phyloP scores from a whole-genome alignment of 1,284 basidiomycete genomes.

The Cryptococcus wingfieldii region DNA sequence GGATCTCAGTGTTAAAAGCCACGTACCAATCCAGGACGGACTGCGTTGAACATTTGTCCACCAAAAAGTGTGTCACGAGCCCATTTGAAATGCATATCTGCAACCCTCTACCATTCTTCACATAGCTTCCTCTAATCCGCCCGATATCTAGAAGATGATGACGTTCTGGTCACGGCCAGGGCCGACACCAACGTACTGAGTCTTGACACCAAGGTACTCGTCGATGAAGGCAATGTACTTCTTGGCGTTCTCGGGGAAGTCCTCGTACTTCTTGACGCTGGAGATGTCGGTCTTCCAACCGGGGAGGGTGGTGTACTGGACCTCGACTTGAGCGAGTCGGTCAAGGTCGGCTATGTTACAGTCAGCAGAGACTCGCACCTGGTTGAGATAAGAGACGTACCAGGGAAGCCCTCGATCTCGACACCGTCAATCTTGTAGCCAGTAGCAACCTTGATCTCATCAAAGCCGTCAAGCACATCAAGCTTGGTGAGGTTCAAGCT shows the following conservation, averaged over 20 bases:
- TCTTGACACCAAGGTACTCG: conserved; percentile 66
- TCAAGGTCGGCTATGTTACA: conserved; percentile 70
- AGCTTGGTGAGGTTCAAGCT: conserved; percentile 92
- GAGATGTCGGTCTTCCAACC: conserved; percentile 88
- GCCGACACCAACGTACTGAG: conserved; percentile 57
- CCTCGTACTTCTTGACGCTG: conserved; percentile 62
- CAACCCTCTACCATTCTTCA: no score
- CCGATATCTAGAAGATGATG: conserved; percentile 21
- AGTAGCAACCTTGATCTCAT: conserved; percentile 84
- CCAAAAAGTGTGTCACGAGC: background rate
- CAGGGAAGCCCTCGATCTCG: conserved; percentile 81
- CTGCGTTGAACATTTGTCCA: no score
- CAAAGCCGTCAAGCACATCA: conserved; percentile 80
- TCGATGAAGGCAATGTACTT: conserved; percentile 89
- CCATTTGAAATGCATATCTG: no score
- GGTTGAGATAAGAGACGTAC: conserved; percentile 51
- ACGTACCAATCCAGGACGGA: no score
- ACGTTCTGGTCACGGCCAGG: conserved; percentile 47
- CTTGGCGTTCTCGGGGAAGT: conserved; percentile 79
- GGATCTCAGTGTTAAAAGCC: no score
- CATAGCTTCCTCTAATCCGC: no score
- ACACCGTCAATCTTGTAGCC: conserved; percentile 75
- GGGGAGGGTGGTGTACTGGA: conserved; percentile 83
- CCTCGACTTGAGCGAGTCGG: conserved; percentile 72
- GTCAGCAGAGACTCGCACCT: background rate